phyloP scores from a whole-genome alignment of 2,329 filamentous ascomycete genomes.

The Hypoxylon sp. region DNA sequence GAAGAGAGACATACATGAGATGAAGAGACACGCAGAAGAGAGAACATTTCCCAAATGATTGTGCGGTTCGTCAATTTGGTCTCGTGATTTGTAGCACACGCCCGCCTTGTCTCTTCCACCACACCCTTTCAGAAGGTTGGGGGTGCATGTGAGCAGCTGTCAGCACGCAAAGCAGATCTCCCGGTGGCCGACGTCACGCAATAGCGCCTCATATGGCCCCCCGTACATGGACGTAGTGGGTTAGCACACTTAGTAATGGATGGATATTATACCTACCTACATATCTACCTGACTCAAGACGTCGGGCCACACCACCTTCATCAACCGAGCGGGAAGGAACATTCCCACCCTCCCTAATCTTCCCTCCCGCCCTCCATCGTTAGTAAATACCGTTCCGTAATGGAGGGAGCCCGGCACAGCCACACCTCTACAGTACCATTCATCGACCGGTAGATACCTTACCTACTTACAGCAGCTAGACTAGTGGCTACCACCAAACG shows the following conservation, averaged over 20 bases:
- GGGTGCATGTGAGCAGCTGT: slow-evolving; percentile 46
- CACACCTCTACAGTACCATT: slow-evolving; percentile 28
- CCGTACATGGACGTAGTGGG: slow-evolving; percentile 17
- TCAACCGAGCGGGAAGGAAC: slow-evolving; percentile 41
- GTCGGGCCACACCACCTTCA: slow-evolving; percentile 13
- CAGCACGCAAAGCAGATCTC: slow-evolving; percentile 47
- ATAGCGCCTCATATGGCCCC: slow-evolving; percentile 38
- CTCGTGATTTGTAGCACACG: slow-evolving; percentile 42
- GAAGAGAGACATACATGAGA: slow-evolving; percentile 38
- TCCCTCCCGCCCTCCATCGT: slow-evolving; percentile 25
- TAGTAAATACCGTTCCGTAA: slow-evolving; percentile 38
- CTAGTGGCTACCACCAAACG: slow-evolving; percentile 10
- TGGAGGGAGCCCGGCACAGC: slow-evolving; percentile 37
- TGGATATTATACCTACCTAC: slow-evolving; percentile 17
- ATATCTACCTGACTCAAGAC: slow-evolving; percentile 14
- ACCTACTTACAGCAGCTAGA: slow-evolving; percentile 25
- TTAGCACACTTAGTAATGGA: slow-evolving; percentile 22
- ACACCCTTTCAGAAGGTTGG: slow-evolving; percentile 29
- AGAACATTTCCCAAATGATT: slow-evolving; percentile 30
- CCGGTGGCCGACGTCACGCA: slow-evolving; percentile 44
- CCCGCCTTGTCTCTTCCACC: slow-evolving; percentile 18
- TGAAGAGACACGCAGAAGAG: slow-evolving; percentile 25
- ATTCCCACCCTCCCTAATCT: slow-evolving; percentile 26
- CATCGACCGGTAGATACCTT: slow-evolving; percentile 34
- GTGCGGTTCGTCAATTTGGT: slow-evolving; percentile 38